A percentile compares a stretch with the other conserved stretches of the same genome.
phyloP scores from a whole-genome alignment of 495 filamentous ascomycete species.

The Daldinia caldariorum region DNA sequence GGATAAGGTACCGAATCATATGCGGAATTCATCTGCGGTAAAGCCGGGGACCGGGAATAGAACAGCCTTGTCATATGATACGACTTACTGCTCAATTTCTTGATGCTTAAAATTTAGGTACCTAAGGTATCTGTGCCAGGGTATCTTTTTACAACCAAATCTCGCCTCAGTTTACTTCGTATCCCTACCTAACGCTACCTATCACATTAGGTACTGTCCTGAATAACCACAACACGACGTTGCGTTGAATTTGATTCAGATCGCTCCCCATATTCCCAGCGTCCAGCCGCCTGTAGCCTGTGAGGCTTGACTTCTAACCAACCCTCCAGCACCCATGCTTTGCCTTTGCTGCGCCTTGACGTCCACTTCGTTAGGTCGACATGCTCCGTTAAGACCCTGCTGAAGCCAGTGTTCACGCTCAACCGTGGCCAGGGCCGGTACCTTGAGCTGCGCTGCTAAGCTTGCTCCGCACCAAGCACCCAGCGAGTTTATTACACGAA shows the following conservation, averaged over 20 bases:
- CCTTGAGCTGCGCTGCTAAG: conserved; percentile 78
- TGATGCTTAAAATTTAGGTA: not conserved
- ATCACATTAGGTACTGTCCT: not conserved
- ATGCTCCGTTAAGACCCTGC: conserved; percentile 78
- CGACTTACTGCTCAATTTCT: no score
- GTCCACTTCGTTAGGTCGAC: conserved; percentile 68
- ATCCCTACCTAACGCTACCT: not conserved
- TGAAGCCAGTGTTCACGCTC: conserved; percentile 86
- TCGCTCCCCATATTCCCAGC: conserved; percentile 76
- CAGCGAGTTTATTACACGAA: conserved; percentile 82
- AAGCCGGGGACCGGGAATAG: no score
- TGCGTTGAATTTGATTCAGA: conserved; percentile 22
- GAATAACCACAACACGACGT: not conserved
- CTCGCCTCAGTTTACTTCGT: conserved; percentile 1
- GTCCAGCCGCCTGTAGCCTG: conserved; percentile 78
- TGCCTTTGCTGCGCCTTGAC: conserved; percentile 64
- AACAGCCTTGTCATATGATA: no score
- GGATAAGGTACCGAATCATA: not conserved
- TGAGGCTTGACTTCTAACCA: conserved; percentile 57
- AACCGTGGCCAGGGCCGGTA: conserved; percentile 81
- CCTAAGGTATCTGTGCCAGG: conserved; percentile 1
- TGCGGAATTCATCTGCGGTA: not conserved
- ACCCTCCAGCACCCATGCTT: conserved; percentile 68
- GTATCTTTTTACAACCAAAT: conserved; percentile 40
- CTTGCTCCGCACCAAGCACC: conserved; percentile 92